These are phyloP conservation scores for Pichia membranifaciens DNA, from an alignment of 805 yeast species.

Conservation along the genomic window DNA sequence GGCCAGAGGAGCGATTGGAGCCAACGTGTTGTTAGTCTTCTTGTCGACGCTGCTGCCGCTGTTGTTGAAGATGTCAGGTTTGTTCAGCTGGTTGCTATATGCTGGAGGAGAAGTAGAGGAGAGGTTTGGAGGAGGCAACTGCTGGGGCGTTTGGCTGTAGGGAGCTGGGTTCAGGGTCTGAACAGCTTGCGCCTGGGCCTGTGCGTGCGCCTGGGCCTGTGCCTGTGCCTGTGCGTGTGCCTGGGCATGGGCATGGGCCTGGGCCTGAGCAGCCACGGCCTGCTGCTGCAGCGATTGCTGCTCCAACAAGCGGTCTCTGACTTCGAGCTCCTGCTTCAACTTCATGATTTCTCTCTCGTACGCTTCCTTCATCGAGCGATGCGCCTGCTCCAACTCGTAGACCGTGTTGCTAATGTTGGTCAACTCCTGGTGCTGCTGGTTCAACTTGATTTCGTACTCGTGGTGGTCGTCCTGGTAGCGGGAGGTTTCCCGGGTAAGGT, in stretches of 20 bases:
- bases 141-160: constrained; percentile 24
- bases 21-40: neutral
- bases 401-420: constrained; percentile 92
- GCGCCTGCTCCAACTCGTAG: constrained; percentile 89
- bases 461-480: constrained; percentile 84
- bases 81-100: constrained; percentile 4
- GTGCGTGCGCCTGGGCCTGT: constrained; percentile 31
- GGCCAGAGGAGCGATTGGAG: constrained; percentile 8
- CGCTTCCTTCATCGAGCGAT: constrained; percentile 89
- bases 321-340: constrained; percentile 79
- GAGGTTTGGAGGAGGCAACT: constrained; percentile 32
- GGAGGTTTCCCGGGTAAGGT: constrained; percentile 78
- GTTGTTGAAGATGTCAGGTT: constrained; percentile 9
- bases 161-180: neutral
- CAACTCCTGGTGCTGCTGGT: constrained; percentile 89
- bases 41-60: constrained; percentile 11
- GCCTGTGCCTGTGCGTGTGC: constrained; percentile 31
- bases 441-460: constrained; percentile 83
- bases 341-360: constrained; percentile 89
- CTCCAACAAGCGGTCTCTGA: constrained; percentile 58
- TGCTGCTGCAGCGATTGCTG: constrained; percentile 37
- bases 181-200: constrained; percentile 35
- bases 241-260: constrained; percentile 33
- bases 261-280: constrained; percentile 34
- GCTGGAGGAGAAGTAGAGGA: constrained; percentile 22